Evolutionary conservation across 495 filamentous ascomycete species (phyloP), one percentile per base, ranked within the genome.

Genomic region (Mytilinidion resinicola): DNA sequence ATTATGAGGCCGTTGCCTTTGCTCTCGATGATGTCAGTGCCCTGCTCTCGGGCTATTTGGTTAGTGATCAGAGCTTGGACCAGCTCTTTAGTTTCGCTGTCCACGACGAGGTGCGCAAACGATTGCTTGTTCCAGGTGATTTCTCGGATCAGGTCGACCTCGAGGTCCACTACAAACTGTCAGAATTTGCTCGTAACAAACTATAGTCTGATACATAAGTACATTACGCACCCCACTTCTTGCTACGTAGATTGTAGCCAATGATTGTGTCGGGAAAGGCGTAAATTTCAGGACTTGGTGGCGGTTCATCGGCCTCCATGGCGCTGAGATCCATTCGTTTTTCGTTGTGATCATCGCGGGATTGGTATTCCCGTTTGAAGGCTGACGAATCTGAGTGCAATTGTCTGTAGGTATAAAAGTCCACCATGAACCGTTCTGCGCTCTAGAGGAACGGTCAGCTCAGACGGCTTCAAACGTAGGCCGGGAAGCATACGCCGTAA

Each of bases 1-100:
- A 78, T 75, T 42, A 83, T 79, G 15, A 85, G 73, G 10, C 82
- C 82, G 51, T 78, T 78, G 38, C 84, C 84, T 66, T 62, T 62
- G 3, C 60, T 56, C 25, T 62, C 8, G 36, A 59, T 42, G 19
- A 62, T 17, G 41, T 61, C 59, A 14, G 72, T 59, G 10, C 51
- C 34, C 5, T 68, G 33, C 58, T 78, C 75, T 6, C 68, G 34
- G 17, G 52, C 54, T 12, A 63, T 17, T 12, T 70, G 57, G 9
- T 59, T 59, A 11, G 74, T 72, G 44, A 81, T 76, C 9, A 85
- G 74, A 5, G 80, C 74, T 52, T 75, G 70, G 48, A 84, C 74
- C 9, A 82, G 66, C 38, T 79, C 70, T 66, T 82, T 85, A 48
- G 78, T 74, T 44, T 76, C 70, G 0, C 67, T 49, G 0, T 79